A percentile compares a stretch with the other conserved stretches of the same genome.
These are phyloP conservation scores for Sordaria brevicollis DNA, from an alignment of 495 filamentous ascomycete species.

Conservation along the genomic window DNA sequence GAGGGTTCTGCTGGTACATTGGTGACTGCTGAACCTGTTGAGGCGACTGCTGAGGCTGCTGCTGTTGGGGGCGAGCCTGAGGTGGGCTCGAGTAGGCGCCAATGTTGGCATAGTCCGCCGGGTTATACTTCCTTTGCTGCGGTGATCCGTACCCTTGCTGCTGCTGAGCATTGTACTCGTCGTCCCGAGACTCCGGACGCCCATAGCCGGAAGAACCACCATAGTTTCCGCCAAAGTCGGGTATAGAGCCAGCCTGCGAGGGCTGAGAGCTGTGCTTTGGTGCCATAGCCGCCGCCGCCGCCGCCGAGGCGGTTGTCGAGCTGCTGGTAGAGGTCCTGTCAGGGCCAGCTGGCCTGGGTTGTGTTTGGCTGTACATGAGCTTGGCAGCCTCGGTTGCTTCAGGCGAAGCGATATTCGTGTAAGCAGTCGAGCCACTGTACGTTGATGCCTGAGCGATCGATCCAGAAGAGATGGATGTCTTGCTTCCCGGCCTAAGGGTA, in stretches of 20 bases:
- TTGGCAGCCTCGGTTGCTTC: conserved; percentile 42
- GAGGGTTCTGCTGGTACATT: conserved; percentile 13
- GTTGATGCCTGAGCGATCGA: conserved; percentile 17
- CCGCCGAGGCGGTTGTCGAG: conserved; percentile 32
- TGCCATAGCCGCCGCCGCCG: conserved; percentile 36
- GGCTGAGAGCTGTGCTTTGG: conserved; percentile 21
- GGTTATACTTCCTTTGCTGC: conserved; percentile 61
- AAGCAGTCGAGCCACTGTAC: conserved; percentile 16
- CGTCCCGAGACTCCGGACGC: conserved; percentile 22
- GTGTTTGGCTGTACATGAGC: conserved; percentile 42
- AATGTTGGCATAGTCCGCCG: conserved; percentile 58
- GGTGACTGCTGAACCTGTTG: conserved; percentile 7
- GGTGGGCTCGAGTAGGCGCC: conserved; percentile 35
- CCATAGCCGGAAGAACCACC: conserved; percentile 31
- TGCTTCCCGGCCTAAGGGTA: conserved; percentile 51
- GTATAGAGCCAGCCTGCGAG: conserved; percentile 14
- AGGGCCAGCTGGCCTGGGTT: conserved; percentile 27
- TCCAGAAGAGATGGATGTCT: conserved; percentile 20
- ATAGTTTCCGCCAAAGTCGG: conserved; percentile 29
- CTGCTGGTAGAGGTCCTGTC: conserved; percentile 29
- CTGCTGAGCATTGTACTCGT: conserved; percentile 40
- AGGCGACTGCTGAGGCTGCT: conserved; percentile 29
- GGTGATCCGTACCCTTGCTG: conserved; percentile 35
- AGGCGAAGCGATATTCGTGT: conserved; percentile 28
- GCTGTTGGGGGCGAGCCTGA: conserved; percentile 23